Evolutionary conservation across 179 eudicot species (phyloP).

Genomic region (Kewa caespitosa): DNA sequence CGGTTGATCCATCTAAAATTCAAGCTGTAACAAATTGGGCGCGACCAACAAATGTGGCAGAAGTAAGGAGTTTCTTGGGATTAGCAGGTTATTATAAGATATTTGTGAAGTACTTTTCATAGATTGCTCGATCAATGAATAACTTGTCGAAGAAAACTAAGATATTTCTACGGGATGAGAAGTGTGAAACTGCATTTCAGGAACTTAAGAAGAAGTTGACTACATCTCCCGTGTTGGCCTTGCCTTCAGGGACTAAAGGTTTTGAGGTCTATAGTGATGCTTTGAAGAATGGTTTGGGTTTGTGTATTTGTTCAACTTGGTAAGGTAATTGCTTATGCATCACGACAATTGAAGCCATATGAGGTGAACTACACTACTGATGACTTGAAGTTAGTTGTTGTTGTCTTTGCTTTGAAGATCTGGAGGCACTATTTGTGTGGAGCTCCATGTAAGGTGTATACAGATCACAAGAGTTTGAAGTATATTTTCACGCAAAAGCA

Average conservation of each 20-base stretch:
- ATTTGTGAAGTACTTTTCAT: neutral
- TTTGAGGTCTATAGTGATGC: neutral
- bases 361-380: neutral
- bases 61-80: no score
- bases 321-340: neutral
- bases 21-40: no score
- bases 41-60: no score
- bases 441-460: neutral
- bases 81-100: no score
- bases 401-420: neutral
- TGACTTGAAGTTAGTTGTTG: neutral
- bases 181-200: neutral
- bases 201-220: neutral
- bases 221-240: neutral
- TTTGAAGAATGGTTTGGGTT: neutral
- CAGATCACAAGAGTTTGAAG: neutral
- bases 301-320: neutral
- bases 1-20: no score
- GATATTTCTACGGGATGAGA: neutral
- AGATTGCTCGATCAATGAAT: neutral
- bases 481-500: neutral
- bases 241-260: neutral
- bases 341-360: neutral
- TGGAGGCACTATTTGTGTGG: neutral
- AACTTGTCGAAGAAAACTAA: neutral